phyloP scores from a whole-genome alignment of 2,329 filamentous ascomycete species.

The Trichophyton schoenleinii region DNA sequence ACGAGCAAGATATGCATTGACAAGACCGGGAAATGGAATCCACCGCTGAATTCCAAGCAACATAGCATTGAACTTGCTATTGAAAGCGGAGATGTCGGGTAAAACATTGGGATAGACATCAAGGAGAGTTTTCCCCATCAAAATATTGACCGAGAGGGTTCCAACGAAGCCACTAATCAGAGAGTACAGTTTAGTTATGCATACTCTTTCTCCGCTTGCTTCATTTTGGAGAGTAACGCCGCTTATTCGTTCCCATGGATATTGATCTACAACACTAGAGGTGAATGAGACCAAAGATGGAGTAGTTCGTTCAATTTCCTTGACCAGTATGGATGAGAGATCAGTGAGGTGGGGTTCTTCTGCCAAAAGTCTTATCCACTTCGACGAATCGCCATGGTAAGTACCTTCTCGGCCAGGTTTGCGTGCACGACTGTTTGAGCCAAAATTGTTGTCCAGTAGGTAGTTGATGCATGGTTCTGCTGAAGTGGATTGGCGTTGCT shows the following conservation, averaged over 20 bases:
- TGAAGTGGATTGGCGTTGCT: conserved; percentile 19
- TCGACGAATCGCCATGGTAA: conserved; percentile 23
- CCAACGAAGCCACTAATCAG: conserved; percentile 48
- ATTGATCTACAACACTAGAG: conserved; percentile 48
- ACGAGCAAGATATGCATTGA: conserved; percentile 37
- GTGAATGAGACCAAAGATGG: conserved; percentile 49
- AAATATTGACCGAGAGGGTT: conserved; percentile 28
- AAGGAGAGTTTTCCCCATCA: conserved; percentile 42
- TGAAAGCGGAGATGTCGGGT: conserved; percentile 44
- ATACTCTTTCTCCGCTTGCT: conserved; percentile 30
- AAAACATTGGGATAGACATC: conserved; percentile 42
- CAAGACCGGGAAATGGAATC: conserved; percentile 41
- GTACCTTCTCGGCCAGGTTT: conserved; percentile 24
- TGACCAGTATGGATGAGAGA: conserved; percentile 27
- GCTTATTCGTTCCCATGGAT: conserved; percentile 48
- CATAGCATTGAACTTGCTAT: conserved; percentile 42
- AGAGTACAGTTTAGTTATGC: conserved; percentile 40
- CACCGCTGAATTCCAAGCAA: conserved; percentile 45
- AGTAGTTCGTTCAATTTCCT: conserved; percentile 33
- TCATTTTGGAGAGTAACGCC: conserved; percentile 32
- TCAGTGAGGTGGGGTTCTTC: conserved; percentile 36
- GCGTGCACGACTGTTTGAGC: conserved; percentile 27
- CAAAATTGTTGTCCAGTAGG: conserved; percentile 33
- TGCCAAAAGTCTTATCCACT: conserved; percentile 32
- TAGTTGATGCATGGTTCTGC: conserved; percentile 22